These are phyloP conservation scores for Karstenula rhodostoma DNA, from an alignment of 2,329 filamentous ascomycete species.

Conservation along the genomic window DNA sequence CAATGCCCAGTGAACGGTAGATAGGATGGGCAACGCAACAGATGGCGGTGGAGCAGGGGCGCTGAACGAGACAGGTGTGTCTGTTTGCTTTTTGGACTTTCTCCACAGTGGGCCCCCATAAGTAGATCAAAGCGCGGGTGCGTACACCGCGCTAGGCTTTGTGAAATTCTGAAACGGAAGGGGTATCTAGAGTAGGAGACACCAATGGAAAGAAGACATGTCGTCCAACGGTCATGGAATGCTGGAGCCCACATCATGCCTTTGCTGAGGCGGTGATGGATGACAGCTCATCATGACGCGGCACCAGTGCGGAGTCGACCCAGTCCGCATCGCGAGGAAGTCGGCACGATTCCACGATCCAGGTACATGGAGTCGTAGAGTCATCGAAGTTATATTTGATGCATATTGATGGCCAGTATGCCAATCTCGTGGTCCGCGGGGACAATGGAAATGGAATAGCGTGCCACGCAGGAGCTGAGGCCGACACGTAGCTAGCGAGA, in stretches of 20 bases:
- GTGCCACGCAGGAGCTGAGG: constrained; percentile 7
- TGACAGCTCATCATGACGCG: constrained; percentile 8
- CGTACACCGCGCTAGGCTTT: constrained; percentile 4
- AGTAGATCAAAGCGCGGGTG: constrained; percentile 7
- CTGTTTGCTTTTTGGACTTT: constrained; percentile 5
- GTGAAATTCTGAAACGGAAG: constrained; percentile 6
- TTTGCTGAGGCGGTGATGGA: neutral
- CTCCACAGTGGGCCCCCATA: constrained; percentile 10
- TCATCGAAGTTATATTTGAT: neutral
- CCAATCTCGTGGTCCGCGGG: neutral
- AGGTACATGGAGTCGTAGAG: neutral
- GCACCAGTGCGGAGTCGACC: neutral
- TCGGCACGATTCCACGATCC: neutral
- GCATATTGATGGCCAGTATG: neutral
- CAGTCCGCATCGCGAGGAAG: neutral
- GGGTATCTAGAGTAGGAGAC: constrained; percentile 1
- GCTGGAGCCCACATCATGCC: neutral
- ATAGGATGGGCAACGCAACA: no score
- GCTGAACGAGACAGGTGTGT: neutral
- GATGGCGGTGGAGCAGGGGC: constrained; percentile 3
- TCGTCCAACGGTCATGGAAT: neutral
- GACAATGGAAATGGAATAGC: neutral
- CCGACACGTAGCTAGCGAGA: constrained; percentile 8
- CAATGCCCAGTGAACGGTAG: neutral
- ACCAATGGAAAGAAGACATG: neutral